These are phyloP conservation scores for Leucaena leucocephala DNA, from an alignment of 306 rosid genomes.

Conservation along the genomic window DNA sequence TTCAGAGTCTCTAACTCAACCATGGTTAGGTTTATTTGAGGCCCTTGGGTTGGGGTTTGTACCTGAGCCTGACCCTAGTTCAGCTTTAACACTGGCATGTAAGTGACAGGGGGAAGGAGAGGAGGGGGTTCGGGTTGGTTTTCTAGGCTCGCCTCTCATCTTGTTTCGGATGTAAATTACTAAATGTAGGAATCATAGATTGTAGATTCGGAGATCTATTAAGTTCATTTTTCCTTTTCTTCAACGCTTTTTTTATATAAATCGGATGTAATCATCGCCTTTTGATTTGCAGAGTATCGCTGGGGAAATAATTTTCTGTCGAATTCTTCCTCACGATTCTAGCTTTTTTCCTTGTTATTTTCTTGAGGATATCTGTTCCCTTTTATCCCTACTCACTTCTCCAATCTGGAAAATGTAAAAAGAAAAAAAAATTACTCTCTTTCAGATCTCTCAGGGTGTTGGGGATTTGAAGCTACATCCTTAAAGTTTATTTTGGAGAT, in stretches of 20 bases:
- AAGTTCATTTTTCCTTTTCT: slow-evolving; percentile 21
- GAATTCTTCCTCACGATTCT: slow-evolving; percentile 27
- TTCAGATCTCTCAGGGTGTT: slow-evolving; percentile 30
- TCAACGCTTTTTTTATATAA: background rate
- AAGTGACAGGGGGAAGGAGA: slow-evolving; percentile 33
- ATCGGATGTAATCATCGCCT: slow-evolving; percentile 44
- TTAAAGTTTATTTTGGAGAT: slow-evolving; percentile 3
- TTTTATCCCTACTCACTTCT: slow-evolving; percentile 39
- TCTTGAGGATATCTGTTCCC: slow-evolving; percentile 4
- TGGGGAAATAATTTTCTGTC: slow-evolving; percentile 20
- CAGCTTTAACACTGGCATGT: slow-evolving; percentile 46
- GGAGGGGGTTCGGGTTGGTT: background rate
- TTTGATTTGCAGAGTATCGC: slow-evolving; percentile 44
- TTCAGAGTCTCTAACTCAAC: slow-evolving; percentile 28
- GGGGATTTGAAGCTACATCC: slow-evolving; percentile 23
- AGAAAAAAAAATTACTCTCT: slow-evolving; percentile 8
- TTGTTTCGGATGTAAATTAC: slow-evolving; percentile 35
- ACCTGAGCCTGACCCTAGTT: slow-evolving; percentile 33
- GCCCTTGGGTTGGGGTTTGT: slow-evolving; percentile 6
- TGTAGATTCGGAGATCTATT: slow-evolving; percentile 58
- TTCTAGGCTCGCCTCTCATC: slow-evolving; percentile 19
- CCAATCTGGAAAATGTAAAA: slow-evolving; percentile 31
- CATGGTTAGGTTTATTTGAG: slow-evolving; percentile 15
- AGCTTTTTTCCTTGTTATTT: background rate
- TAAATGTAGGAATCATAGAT: slow-evolving; percentile 23